Evolutionary conservation across 2,329 filamentous ascomycete genomes (phyloP).

Genomic region (Claviceps maximensis): DNA sequence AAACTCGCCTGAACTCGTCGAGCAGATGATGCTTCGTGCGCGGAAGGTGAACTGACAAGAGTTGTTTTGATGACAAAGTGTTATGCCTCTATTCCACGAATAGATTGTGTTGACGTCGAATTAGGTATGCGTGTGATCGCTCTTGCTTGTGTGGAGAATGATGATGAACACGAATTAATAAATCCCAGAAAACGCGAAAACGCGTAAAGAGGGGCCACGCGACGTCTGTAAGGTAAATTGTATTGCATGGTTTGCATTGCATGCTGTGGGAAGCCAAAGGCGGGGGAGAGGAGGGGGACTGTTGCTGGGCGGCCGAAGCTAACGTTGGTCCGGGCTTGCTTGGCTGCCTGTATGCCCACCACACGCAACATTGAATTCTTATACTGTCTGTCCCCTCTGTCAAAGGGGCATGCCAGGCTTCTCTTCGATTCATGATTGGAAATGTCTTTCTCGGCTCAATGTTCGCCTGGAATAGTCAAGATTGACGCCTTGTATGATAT

Average conservation of each 20-base stretch:
- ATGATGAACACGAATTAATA: not conserved
- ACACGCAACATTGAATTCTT: too few relatives aligned
- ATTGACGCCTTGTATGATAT: not conserved
- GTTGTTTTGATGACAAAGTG: not conserved
- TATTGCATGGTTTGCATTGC: slow-evolving; percentile 17
- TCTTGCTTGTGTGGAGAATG: not conserved
- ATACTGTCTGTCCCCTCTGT: too few relatives aligned
- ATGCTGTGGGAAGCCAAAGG: not conserved
- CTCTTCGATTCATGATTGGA: not conserved
- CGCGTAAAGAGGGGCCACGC: slow-evolving; percentile 20
- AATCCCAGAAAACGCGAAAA: not conserved
- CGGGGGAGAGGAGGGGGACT: not conserved
- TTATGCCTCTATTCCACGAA: not conserved
- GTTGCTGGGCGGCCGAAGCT: not conserved
- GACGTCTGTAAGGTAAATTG: slow-evolving; percentile 23
- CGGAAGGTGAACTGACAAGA: not conserved
- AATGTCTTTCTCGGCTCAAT: not conserved
- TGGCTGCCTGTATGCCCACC: too few relatives aligned
- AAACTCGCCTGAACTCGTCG: not conserved
- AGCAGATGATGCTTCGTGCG: not conserved
- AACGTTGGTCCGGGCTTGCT: too few relatives aligned
- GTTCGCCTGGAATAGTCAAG: not conserved
- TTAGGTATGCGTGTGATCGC: not conserved
- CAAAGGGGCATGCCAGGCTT: not conserved
- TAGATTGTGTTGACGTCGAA: not conserved